A percentile compares a stretch with the other conserved stretches of the same genome.
Evolutionary conservation across 2,329 filamentous ascomycete genomes (phyloP).

Genomic region (Pyrenophora graminea): DNA sequence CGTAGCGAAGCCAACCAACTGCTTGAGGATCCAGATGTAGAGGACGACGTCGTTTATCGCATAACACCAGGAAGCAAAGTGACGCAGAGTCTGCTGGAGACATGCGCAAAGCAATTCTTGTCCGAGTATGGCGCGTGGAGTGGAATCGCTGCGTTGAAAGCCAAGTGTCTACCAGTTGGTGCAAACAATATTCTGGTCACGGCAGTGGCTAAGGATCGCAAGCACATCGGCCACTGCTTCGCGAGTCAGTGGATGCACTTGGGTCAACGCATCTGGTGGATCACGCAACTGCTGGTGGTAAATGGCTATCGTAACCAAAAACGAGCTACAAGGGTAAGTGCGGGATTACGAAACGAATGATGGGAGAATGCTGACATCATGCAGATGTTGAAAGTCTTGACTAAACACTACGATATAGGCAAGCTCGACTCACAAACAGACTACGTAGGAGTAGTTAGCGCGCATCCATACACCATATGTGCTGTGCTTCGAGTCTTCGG

Average conservation of each 20-base stretch:
- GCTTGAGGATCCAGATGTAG: conserved; percentile 5
- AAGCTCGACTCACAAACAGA: background rate
- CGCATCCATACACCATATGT: conserved; percentile 8
- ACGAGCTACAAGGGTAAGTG: conserved; percentile 13
- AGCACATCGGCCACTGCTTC: conserved; percentile 13
- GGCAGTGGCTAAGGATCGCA: background rate
- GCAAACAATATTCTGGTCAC: conserved; percentile 12
- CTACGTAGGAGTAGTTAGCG: conserved; percentile 5
- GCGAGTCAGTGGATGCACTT: conserved; percentile 13
- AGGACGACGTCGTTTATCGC: conserved; percentile 10
- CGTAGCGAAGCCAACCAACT: conserved; percentile 4
- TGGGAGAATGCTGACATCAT: background rate
- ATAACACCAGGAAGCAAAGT: conserved; percentile 4
- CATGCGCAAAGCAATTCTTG: conserved; percentile 3
- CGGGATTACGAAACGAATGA: too few species aligned
- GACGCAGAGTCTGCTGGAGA: conserved; percentile 1
- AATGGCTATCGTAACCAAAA: conserved; percentile 13
- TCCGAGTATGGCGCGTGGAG: conserved; percentile 3
- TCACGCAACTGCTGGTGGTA: conserved; percentile 15
- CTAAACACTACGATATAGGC: conserved; percentile 12
- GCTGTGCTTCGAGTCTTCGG: conserved; percentile 15
- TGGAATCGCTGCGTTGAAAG: background rate
- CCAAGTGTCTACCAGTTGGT: background rate
- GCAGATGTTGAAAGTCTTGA: conserved; percentile 14
- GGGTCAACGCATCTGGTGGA: conserved; percentile 13